These are phyloP conservation scores for Escallonia rubra DNA, from an alignment of 129 eudicot genomes.

Conservation along the genomic window DNA sequence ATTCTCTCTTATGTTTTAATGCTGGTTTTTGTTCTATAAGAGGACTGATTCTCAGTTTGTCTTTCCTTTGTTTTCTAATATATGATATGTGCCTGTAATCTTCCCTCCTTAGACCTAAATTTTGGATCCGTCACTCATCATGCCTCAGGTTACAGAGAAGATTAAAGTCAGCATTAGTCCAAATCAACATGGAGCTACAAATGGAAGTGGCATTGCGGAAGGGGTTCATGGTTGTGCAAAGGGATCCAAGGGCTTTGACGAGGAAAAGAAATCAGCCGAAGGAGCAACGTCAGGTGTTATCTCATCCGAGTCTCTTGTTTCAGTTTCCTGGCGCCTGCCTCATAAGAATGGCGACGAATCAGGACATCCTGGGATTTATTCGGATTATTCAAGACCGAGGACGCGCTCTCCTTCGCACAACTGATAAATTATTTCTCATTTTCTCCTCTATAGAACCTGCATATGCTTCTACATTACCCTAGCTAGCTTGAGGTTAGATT, in stretches of 20 bases:
- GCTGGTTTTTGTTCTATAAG: not conserved
- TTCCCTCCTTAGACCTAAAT: no score
- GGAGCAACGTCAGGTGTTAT: slow-evolving; percentile 13
- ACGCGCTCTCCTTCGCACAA: slow-evolving; percentile 57
- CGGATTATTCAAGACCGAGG: slow-evolving; percentile 57
- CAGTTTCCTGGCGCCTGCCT: slow-evolving; percentile 26
- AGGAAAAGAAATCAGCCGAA: slow-evolving; percentile 2
- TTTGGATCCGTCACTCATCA: no score
- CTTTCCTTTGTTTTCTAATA: no score
- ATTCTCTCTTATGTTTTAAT: slow-evolving; percentile 7
- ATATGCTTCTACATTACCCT: not conserved
- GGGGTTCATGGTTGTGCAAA: not conserved
- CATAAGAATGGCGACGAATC: slow-evolving; percentile 7
- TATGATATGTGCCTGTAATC: no score
- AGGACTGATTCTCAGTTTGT: no score
- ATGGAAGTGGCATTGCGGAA: not conserved
- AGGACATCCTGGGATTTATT: slow-evolving; percentile 28
- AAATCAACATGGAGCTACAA: not conserved
- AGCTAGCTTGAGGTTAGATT: not conserved
- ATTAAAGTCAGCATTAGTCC: not conserved
- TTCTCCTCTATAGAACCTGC: not conserved
- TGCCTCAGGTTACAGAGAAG: not conserved
- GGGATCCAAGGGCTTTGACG: not conserved
- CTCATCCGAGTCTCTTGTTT: slow-evolving; percentile 17
- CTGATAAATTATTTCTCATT: slow-evolving; percentile 7